Evolutionary conservation across 192 early-diverging fungal genomes (phyloP), one percentile per base, ranked within the genome.

Genomic region (Coemansia sp.): DNA sequence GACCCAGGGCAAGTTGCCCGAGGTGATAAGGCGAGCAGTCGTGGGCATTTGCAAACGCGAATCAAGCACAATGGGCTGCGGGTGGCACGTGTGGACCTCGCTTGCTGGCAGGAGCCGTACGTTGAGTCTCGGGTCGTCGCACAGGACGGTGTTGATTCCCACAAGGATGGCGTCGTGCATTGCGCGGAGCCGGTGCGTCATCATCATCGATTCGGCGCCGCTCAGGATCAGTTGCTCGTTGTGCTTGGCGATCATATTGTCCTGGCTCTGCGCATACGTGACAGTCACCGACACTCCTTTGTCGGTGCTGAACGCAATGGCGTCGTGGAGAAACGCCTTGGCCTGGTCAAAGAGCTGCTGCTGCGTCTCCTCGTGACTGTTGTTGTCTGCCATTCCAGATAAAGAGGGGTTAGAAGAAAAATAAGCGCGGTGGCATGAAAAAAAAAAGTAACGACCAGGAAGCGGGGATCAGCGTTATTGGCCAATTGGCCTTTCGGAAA

Each of bases 191-290:
- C 84, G 63, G 70, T 97, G 95, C 3, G 95, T 97, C 79, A 95
- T 86, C 32, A 81, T 73, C 85, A 92, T 83, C 4, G 91, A 90
- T 62, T 89, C 84, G 5, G 74, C 58, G n/a, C 88, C 85, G 49
- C 89, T 92, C 50, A 97, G 73, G n/a, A 83, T 57, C 8, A 97
- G 63, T 61, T 85, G 90, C 22, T 81, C 73, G 29, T 85, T 81
- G 8, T 69, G 68, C 5, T 57, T 73, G 6, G 83, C 68, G 14
- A 97, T 92, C 63, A 87, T 91, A 49, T 90, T 91, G 74, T 97
- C 93, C 25, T 95, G 81, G 65, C 92, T 91, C 75, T 97, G 95
- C 1, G 93, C 93, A 81, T 83, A 97, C 3, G 95, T 97, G 49
- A 97, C 79, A 0, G 93, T 95, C 10, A 94, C 82, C 70, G 85